Conservation (phyloP, 2,329 filamentous ascomycete species). For the Trichoderma semiorbis region DNA sequence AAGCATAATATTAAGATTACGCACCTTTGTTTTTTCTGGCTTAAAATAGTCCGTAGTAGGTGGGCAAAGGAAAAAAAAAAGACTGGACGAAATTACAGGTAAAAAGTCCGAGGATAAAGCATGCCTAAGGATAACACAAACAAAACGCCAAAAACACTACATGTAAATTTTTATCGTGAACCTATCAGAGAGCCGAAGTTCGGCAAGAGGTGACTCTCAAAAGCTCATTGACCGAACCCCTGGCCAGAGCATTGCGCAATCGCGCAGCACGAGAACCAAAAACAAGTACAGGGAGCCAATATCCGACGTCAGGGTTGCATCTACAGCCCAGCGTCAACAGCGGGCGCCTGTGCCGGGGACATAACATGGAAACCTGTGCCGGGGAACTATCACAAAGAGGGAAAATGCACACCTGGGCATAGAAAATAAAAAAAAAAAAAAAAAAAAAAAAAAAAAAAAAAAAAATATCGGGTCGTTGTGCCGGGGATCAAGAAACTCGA, state of each 20-base stretch:
- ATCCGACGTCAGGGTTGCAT: conserved; percentile 5
- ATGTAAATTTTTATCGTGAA: not conserved
- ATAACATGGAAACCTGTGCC: not conserved
- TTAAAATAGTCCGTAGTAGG: not conserved
- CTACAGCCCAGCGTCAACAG: not conserved
- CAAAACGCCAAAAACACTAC: not conserved
- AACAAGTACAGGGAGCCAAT: not conserved
- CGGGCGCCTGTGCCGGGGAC: not conserved
- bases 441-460: not conserved
- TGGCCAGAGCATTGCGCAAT: not conserved
- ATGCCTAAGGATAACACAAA: not conserved
- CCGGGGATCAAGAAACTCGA: not conserved
- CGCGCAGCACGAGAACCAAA: not conserved
- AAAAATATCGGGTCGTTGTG: not conserved
- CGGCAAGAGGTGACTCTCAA: not conserved
- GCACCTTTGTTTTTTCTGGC: not conserved
- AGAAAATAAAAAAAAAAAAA: not conserved
- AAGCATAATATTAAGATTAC: conserved; percentile 17
- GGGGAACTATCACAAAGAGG: not conserved
- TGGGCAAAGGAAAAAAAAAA: not conserved
- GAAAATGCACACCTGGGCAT: not conserved
- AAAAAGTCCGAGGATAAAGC: not conserved
- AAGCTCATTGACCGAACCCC: not conserved
- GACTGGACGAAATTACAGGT: not conserved
- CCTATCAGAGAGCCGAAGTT: not conserved